These are phyloP conservation scores for Gloeostereum incarnatum DNA, from an alignment of 768 basidiomycete species.

Conservation along the genomic window DNA sequence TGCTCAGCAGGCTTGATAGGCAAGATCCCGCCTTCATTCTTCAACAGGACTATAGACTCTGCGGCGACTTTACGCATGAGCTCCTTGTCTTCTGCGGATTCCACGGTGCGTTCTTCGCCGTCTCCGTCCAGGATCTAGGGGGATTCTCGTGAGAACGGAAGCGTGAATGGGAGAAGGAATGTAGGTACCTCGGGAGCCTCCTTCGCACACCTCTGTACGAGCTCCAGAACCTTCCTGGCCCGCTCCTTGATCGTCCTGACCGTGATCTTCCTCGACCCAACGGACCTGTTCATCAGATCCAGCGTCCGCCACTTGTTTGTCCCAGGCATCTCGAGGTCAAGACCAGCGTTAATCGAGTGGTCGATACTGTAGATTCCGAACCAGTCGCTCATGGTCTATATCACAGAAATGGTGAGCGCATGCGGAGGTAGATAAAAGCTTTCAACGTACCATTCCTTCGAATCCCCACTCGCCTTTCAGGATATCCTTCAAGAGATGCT, in stretches of 20 bases:
- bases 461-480: conserved; percentile 14
- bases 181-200: conserved; percentile 47
- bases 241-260: conserved; percentile 37
- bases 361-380: conserved; percentile 68
- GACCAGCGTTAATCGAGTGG: conserved; percentile 58
- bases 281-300: conserved; percentile 26
- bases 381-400: conserved; percentile 25
- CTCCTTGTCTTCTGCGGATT: conserved; percentile 37
- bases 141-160: no score
- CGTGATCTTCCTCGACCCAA: conserved; percentile 42
- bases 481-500: conserved; percentile 46
- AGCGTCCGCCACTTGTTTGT: conserved; percentile 58
- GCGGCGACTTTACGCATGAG: conserved; percentile 51
- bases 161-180: no score
- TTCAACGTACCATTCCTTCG: conserved; percentile 7
- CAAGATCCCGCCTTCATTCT: conserved; percentile 48
- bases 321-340: conserved; percentile 77
- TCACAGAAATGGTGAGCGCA: background rate
- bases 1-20: conserved; percentile 30
- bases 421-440: background rate
- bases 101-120: conserved; percentile 45
- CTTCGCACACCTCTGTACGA: conserved; percentile 48
- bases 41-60: conserved; percentile 57
- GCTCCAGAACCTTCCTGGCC: conserved; percentile 38
- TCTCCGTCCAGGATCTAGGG: conserved; percentile 60